Percentiles rank a stretch among this genome's conserved stretches.
phyloP scores from a whole-genome alignment of 164 flowering plant species.

The Chloranthus sessilifolius region DNA sequence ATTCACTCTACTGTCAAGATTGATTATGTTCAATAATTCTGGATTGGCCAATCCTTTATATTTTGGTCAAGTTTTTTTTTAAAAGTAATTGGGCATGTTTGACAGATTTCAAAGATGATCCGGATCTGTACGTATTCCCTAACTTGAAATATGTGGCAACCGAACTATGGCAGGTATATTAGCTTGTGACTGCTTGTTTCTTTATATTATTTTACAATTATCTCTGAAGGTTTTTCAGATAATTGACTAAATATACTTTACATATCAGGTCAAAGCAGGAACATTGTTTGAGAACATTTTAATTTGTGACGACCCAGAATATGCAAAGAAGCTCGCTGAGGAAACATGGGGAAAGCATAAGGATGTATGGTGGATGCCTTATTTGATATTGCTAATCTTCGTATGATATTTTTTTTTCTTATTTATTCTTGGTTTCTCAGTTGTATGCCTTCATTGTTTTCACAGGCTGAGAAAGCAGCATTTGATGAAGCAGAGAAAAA shows the following conservation, averaged over 20 bases:
- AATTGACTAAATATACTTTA: neutral
- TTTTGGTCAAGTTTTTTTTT: no score
- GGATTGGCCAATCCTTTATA: no score
- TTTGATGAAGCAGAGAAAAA: slow-evolving; percentile 87
- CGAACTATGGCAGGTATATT: slow-evolving; percentile 12
- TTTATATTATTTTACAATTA: neutral
- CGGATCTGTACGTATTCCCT: slow-evolving; percentile 12
- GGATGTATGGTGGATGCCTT: slow-evolving; percentile 13
- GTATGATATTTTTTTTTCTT: neutral
- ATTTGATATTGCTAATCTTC: neutral
- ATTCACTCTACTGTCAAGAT: no score
- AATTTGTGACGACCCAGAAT: slow-evolving; percentile 2
- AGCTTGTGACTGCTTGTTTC: neutral
- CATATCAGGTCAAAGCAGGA: neutral
- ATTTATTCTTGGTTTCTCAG: slow-evolving; percentile 2
- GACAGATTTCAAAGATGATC: slow-evolving; percentile 12
- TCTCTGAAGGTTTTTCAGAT: neutral
- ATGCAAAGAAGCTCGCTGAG: slow-evolving; percentile 3
- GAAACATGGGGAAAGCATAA: slow-evolving; percentile 1
- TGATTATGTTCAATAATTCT: no score
- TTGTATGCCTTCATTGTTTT: neutral
- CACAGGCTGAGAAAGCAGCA: slow-evolving; percentile 88
- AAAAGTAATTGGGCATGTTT: neutral
- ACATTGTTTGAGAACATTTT: neutral
- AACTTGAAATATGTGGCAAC: slow-evolving; percentile 11